Evolutionary conservation across 2,329 filamentous ascomycete genomes (phyloP).

Genomic region (Talaromyces sp.): DNA sequence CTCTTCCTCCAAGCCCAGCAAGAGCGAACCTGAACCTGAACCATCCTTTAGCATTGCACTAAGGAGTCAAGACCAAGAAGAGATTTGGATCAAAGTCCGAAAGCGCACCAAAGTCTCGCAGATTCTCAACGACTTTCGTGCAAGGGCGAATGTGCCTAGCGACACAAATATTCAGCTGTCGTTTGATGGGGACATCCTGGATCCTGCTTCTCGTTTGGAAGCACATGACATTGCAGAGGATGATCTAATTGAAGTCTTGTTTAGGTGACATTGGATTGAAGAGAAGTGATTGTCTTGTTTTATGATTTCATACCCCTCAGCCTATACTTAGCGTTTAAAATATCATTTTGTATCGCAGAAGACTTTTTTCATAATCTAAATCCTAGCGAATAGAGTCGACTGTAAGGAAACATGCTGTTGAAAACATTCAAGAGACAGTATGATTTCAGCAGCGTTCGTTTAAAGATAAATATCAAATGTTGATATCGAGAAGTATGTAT

Average conservation of each 20-base stretch:
- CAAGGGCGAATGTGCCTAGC: conserved; percentile 45
- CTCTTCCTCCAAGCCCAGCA: conserved; percentile 12
- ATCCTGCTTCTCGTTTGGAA: conserved; percentile 54
- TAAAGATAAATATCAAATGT: background rate
- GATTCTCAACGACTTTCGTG: conserved; percentile 59
- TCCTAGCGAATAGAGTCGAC: background rate
- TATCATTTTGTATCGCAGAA: background rate
- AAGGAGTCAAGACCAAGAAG: conserved; percentile 45
- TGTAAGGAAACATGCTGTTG: background rate
- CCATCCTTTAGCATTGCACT: conserved; percentile 43
- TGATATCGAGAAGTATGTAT: background rate
- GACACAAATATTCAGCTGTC: conserved; percentile 56
- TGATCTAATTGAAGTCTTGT: conserved; percentile 69
- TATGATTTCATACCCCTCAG: background rate
- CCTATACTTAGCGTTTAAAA: background rate
- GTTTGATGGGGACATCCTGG: conserved; percentile 71
- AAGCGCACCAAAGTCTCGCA: conserved; percentile 54
- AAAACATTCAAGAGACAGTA: background rate
- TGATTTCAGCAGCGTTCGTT: background rate
- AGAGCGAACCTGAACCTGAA: conserved; percentile 15
- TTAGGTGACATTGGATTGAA: conserved; percentile 41
- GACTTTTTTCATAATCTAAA: background rate
- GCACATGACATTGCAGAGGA: conserved; percentile 69
- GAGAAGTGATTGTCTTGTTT: background rate
- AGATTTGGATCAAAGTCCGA: conserved; percentile 45